A percentile compares a stretch with the other conserved stretches of the same genome.
Conservation (phyloP, 768 basidiomycete species). For the Leucogyrophana mollusca region DNA sequence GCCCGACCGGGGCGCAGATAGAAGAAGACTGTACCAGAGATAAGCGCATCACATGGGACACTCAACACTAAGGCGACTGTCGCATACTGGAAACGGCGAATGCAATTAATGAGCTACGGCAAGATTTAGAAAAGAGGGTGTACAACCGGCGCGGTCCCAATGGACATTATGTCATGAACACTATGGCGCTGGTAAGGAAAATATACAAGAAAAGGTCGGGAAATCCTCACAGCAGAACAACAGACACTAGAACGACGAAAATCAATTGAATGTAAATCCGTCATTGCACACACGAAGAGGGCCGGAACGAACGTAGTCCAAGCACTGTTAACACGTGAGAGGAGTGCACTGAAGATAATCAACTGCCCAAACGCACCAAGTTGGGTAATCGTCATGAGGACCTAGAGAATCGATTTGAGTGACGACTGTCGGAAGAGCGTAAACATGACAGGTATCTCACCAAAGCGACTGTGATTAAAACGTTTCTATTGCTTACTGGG, state of each 20-base stretch:
- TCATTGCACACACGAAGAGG: too few species aligned
- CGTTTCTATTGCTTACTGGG: conserved; percentile 1
- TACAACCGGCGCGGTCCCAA: not conserved
- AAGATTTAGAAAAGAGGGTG: not conserved
- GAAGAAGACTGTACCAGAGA: not conserved
- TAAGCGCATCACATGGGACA: not conserved
- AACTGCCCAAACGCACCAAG: not conserved
- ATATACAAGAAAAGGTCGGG: not conserved
- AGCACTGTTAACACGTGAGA: not conserved
- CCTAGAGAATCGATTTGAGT: not conserved
- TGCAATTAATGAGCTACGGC: not conserved
- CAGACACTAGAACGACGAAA: too few species aligned
- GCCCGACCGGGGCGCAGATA: not conserved
- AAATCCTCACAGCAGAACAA: not conserved
- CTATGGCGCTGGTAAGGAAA: not conserved
- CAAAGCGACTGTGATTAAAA: not conserved
- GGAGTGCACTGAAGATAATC: not conserved
- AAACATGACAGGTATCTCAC: not conserved
- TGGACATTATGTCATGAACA: not conserved
- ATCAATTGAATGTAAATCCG: too few species aligned
- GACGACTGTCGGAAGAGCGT: not conserved
- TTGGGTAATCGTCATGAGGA: not conserved
- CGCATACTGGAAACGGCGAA: not conserved
- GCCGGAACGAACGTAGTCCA: not conserved
- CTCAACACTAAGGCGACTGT: not conserved